Evolutionary conservation across 441 rosid genomes (phyloP), one percentile per base, ranked within the genome.

Genomic region (Croton laevigatus): DNA sequence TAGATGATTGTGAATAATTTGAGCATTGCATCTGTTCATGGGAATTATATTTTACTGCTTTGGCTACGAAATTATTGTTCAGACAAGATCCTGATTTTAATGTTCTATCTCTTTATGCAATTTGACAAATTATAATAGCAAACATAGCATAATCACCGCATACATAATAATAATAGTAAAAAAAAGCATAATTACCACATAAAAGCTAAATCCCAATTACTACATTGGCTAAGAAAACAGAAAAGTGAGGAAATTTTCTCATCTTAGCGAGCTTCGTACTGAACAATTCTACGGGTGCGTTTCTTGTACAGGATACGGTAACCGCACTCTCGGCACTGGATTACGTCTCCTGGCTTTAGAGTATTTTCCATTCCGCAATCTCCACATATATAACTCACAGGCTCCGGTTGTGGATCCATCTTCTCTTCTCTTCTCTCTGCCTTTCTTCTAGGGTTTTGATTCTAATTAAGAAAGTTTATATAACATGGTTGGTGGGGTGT

Each of bases 241-340:
- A 22, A 32, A 13, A 62, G 51, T 14, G 9, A 51, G 34, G 66
- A 54, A 3, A 27, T 27, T 27, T 27, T 27, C 32, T 27, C 32
- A 27, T 27, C 32, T 27, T 27, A 27, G 32, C 32, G 32, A 27
- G 32, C 32, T 27, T 27, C 32, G 32, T 27, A 69, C 6, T 49
- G 46, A 72, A 62, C 74, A 92, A 96, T 88, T 81, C 93, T 83
- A 66, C 97, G 95, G 55, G 95, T 94, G 49, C 97, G 95, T 86
- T 94, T 94, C 89, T 94, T 91, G 83, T 91, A 94, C 3, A 90
- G 86, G 42, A 94, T 94, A 77, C 97, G 95, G 71, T 90, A 94
- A n/a, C 97, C 98, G 59, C 98, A 94, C 79, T 94, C 97, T 10
- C 97, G 76, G 87, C 97, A 94, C 70, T 91, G 97, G 38, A 94